phyloP scores from a whole-genome alignment of 2,329 filamentous ascomycete genomes.

The Fusarium decemcellulare region DNA sequence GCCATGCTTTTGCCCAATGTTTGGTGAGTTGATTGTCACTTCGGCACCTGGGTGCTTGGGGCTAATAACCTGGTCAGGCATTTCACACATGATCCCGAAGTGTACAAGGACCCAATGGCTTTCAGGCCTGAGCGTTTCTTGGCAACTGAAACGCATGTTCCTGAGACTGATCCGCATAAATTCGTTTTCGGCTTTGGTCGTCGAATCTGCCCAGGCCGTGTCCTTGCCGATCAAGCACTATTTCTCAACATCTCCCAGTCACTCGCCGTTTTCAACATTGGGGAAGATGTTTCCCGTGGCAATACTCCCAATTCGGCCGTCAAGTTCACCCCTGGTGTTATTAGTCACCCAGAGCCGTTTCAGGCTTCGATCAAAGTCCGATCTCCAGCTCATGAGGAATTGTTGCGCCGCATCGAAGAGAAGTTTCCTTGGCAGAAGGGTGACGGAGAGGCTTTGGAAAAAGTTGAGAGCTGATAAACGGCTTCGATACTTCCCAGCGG shows the following conservation, averaged over 20 bases:
- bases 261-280: slow-evolving; percentile 61
- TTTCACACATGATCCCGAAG: slow-evolving; percentile 36
- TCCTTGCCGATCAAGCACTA: slow-evolving; percentile 47
- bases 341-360: slow-evolving; percentile 35
- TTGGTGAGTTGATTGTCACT: slow-evolving; percentile 15
- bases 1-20: slow-evolving; percentile 39
- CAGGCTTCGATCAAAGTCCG: slow-evolving; percentile 26
- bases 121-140: slow-evolving; percentile 38
- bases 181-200: slow-evolving; percentile 54
- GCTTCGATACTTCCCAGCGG: too few relatives aligned
- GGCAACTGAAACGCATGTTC: slow-evolving; percentile 18
- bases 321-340: slow-evolving; percentile 28
- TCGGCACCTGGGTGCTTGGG: too few relatives aligned
- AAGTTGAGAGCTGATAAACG: too few relatives aligned
- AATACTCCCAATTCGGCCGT: not conserved
- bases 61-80: slow-evolving; percentile 10
- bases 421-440: slow-evolving; percentile 34
- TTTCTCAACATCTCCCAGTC: slow-evolving; percentile 56
- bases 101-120: slow-evolving; percentile 25
- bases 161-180: slow-evolving; percentile 42
- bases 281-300: not conserved
- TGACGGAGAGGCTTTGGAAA: slow-evolving; percentile 16
- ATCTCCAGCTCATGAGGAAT: slow-evolving; percentile 17
- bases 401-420: slow-evolving; percentile 32
- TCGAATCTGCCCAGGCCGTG: slow-evolving; percentile 50